Base-by-base conservation (phyloP, 352 stramenopile genomes). In the Pythium grandisporangium region DNA sequence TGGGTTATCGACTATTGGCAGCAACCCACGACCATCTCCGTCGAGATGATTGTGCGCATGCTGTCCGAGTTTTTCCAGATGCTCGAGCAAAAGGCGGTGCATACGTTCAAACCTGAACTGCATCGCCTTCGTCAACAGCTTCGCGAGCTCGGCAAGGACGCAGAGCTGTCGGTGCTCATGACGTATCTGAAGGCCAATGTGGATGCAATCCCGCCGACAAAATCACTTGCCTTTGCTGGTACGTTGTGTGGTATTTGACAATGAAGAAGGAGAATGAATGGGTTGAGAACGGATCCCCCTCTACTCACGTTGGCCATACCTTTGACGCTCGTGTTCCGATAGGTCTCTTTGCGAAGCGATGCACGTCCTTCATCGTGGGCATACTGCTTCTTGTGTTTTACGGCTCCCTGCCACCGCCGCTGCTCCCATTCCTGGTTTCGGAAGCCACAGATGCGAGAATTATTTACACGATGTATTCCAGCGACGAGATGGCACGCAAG, bases 1-100 rank as follows among this genome's bases (percentile, higher is more conserved):
- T 91, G 77, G 74, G 42, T 77, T 10, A 61, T 86, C 25, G 70
- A 88, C 46, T 90, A 86, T 45, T 90, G 74, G 77, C 77, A 88
- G 39, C 74, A 87, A 21, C 77, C 71, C 16, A 85, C 74, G 3
- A 60, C 74, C n/a, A 81, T 87, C 49, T 84, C 75, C 30, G 42
- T 84, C 26, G 70, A 81, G 35, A 77, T 84, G 72, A 56, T 89
- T 23, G 60, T 58, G 17, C 55, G 59, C 27, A 82, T 81, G 66
- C 48, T 87, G 12, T 49, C 52, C 3, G 74, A 90, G 21, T 64
- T 55, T 14, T 67, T 90, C 19, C 50, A 63, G 8, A 50, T 57
- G 5, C 64, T 90, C 30, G 65, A 87, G 37, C 68, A 66, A 36
- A 52, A 57, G 17, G 63, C 74, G 3, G 50, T 75, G 24, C 49